Evolutionary conservation across 2,329 filamentous ascomycete species (phyloP).

Genomic region (Ascochyta rabiei): DNA sequence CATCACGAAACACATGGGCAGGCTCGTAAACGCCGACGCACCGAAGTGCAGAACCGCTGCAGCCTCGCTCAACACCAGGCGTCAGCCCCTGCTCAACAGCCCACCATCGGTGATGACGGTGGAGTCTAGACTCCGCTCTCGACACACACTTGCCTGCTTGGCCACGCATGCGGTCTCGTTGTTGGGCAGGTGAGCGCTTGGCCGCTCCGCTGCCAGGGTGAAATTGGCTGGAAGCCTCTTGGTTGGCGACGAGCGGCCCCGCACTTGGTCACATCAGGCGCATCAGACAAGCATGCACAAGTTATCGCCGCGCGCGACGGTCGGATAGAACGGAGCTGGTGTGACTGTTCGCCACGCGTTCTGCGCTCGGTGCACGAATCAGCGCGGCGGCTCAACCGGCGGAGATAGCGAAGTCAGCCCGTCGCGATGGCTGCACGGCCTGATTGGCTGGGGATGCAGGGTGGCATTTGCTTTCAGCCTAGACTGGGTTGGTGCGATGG

Average conservation of each 20-base stretch:
- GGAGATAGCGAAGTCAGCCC: conserved; percentile 10
- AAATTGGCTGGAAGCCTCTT: background rate
- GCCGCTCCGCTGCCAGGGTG: conserved; percentile 24
- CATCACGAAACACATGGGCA: conserved; percentile 15
- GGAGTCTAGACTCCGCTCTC: conserved; percentile 31
- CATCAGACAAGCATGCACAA: conserved; percentile 22
- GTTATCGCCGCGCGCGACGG: conserved; percentile 22
- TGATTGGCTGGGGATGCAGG: conserved; percentile 22
- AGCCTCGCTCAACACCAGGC: conserved; percentile 20
- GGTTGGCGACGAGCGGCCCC: conserved; percentile 14
- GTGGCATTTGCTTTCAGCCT: conserved; percentile 9
- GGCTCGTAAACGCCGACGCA: conserved; percentile 19
- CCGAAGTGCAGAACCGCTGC: conserved; percentile 13
- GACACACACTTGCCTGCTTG: conserved; percentile 4
- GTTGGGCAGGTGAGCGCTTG: conserved; percentile 24
- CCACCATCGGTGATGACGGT: conserved; percentile 17
- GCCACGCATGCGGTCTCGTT: conserved; percentile 12
- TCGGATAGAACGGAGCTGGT: conserved; percentile 26
- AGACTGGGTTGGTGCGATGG: conserved; percentile 16
- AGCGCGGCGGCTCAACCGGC: conserved; percentile 19
- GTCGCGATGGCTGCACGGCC: conserved; percentile 2
- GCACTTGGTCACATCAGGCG: conserved; percentile 22
- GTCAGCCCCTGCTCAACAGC: conserved; percentile 16
- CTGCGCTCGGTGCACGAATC: conserved; percentile 22
- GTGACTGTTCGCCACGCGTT: conserved; percentile 31